Evolutionary conservation across 2,329 filamentous ascomycete species (phyloP), one percentile per base, ranked within the genome.

Genomic region (Aspergillus brasiliensis): DNA sequence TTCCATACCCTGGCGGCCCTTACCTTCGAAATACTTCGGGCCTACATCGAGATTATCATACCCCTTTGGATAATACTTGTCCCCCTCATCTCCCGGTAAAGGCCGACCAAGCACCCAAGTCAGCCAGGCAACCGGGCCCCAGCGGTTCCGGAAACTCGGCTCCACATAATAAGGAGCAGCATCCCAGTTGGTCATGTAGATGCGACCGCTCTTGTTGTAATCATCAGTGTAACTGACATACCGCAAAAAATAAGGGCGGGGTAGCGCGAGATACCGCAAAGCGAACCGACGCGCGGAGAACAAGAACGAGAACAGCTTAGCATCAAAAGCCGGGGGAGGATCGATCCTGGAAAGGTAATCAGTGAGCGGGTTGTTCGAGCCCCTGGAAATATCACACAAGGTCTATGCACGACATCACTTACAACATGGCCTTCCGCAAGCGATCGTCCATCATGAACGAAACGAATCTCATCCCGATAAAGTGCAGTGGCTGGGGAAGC

Each of bases 151-250:
- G 42, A 84, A 72, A 0, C 83, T 88, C 27, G 81, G 81, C 61
- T 83, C 80, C 23, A 84, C 79, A 73, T 91, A 91, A 75, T 84
- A 90, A 2, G 89, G 89, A 49, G 86, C 83, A 10, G 85, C 83
- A 25, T 87, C 81, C 74, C 86, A 90, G 38, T 78, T 65, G 0
- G 77, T 71, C 67, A 76, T 71, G 56, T 81, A 79, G 62, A 86
- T 81, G 3, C 83, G 82, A 0, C 84, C 83, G 0, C 84, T 82
- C 28, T 80, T 74, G 8, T 90, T 83, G 0, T 83, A 77, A 0
- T 78, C 60, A 2, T 83, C 77, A 1, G 77, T 75, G 44, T 86
- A 69, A 7, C 68, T 63, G 54, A 58, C 72, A 71, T 57, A 74
- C 64, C 65, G 80, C 60, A 70, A 70, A 66, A 68, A 74, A 58